Evolutionary conservation across 2,329 filamentous ascomycete species (phyloP), one percentile per base, ranked within the genome.

Genomic region (Alternaria tenuissima): DNA sequence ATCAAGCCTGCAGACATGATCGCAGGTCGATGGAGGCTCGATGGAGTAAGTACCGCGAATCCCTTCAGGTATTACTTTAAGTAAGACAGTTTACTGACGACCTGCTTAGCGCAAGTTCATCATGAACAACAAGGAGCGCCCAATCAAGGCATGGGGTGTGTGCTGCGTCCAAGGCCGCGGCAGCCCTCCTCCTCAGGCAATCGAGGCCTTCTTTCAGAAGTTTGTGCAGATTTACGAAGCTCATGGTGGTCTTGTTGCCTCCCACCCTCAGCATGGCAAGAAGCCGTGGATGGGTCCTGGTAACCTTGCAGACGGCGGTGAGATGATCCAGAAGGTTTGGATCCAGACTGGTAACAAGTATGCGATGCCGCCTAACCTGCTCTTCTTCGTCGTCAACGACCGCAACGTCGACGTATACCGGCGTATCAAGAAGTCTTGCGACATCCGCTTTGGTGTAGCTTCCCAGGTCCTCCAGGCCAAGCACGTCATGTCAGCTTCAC

Each of bases 361-460:
- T 70, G 83, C 87, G 8, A 72, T 76, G 0, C 83, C 85, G 1
- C 91, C 94, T 0, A 89, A 95, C 74, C 86, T 99, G 4, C 76
- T 99, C 8, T 86, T 98, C 68, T 90, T 94, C 69, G 84, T 98
- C 11, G 83, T 97, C 1, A 85, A 85, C 0, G 87, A 89, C 74
- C 91, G 90, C 72, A 90, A 93, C 63, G 81, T 87, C 0, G 87
- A 88, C 14, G 83, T 88, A 0, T 99, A 99, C 70, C 88, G 92
- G 53, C 88, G 92, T 0, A 86, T 98, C 76, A 99, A 99, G 87
- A 94, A 94, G 79, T 92, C 87, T 26, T 90, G 88, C 62, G 95
- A 99, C 68, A 94, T 92, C 72, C 89, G 92, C 34, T 94, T 88
- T 65, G 93, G 91, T n/a, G 86, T 94, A 14, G 84, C 93, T 0